Conservation (phyloP, 1,284 basidiomycete genomes). For the Rhodofomes roseus region DNA sequence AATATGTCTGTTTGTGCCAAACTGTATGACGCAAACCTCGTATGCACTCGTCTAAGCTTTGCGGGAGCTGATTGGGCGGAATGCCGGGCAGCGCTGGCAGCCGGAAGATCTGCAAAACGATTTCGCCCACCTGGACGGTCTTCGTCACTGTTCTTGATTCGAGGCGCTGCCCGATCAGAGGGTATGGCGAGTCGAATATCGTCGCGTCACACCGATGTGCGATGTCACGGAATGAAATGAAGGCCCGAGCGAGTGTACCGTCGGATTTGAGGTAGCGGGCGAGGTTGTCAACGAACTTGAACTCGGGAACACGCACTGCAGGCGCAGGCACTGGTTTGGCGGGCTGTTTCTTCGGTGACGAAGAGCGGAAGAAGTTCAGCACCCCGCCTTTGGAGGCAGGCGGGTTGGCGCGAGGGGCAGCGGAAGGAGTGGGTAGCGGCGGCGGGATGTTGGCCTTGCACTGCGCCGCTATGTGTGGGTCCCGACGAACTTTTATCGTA, state of each 20-base stretch:
- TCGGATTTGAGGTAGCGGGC: conserved; percentile 81
- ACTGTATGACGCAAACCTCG: conserved; percentile 84
- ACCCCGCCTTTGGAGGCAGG: conserved; percentile 57
- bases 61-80: conserved; percentile 75
- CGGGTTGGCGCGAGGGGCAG: conserved; percentile 32
- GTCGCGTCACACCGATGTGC: conserved; percentile 77
- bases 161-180: conserved; percentile 73
- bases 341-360: conserved; percentile 70
- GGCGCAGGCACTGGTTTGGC: conserved; percentile 34
- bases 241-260: conserved; percentile 76
- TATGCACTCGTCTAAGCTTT: conserved; percentile 89
- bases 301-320: conserved; percentile 27
- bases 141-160: conserved; percentile 54
- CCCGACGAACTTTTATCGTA: conserved; percentile 77
- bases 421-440: conserved; percentile 29
- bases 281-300: conserved; percentile 61
- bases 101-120: conserved; percentile 86
- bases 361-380: conserved; percentile 70
- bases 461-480: conserved; percentile 76
- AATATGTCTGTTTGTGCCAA: conserved; percentile 91
- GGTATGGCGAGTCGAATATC: conserved; percentile 81
- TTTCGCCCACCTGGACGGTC: conserved; percentile 69
- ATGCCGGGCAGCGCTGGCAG: conserved; percentile 85
- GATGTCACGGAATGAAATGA: conserved; percentile 84
- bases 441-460: conserved; percentile 58